A percentile compares a stretch with the other conserved stretches of the same genome.
phyloP scores from a whole-genome alignment of 768 basidiomycete species.

The Lanmaoa rubissima region DNA sequence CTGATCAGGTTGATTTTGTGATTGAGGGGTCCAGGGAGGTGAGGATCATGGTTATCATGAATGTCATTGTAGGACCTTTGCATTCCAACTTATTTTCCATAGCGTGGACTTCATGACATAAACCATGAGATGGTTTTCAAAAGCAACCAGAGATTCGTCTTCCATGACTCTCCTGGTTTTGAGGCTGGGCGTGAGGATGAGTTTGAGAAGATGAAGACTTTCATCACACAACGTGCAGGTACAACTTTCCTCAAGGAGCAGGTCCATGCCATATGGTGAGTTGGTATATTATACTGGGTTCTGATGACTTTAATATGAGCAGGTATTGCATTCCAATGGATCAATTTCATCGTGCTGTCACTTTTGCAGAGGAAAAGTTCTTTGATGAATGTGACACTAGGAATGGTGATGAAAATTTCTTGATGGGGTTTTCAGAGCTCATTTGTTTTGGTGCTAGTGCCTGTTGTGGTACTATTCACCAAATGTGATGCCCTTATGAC shows the following conservation, averaged over 20 bases:
- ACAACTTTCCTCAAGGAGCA: background rate
- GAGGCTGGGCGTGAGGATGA: background rate
- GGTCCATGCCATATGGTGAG: background rate
- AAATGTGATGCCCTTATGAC: background rate
- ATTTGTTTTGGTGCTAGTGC: background rate
- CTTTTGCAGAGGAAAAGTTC: background rate
- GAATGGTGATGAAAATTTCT: background rate
- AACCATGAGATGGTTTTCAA: background rate
- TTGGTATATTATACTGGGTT: background rate
- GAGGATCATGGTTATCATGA: background rate
- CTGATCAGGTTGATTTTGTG: background rate
- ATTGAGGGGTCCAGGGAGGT: background rate
- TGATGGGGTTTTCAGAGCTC: background rate
- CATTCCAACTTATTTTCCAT: no score
- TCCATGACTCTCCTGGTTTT: background rate
- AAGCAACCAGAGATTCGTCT: background rate
- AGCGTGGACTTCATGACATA: background rate
- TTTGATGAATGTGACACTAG: background rate
- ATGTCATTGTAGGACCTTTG: background rate
- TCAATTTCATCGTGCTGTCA: background rate
- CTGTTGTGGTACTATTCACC: background rate
- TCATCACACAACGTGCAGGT: background rate
- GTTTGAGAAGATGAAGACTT: background rate
- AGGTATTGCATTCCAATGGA: background rate
- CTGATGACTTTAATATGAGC: background rate